phyloP scores from a whole-genome alignment of 129 eudicot species.

The Lonicera japonica region DNA sequence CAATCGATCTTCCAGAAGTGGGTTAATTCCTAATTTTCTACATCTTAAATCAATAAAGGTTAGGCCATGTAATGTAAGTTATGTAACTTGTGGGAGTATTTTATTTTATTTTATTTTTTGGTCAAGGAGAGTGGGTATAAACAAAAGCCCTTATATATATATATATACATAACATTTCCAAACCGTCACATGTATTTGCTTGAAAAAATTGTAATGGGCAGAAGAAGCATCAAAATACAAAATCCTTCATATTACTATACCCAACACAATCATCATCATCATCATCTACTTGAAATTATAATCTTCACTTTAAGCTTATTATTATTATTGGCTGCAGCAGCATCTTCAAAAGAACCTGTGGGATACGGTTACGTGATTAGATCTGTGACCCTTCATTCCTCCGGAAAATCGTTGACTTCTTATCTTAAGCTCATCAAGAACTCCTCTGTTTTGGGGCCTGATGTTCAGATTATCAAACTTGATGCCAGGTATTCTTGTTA shows the following conservation, averaged over 20 bases:
- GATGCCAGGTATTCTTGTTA: slow-evolving; percentile 73
- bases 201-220: not conserved
- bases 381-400: slow-evolving; percentile 15
- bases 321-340: not conserved
- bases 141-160: too few relatives aligned
- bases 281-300: not conserved
- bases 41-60: too few relatives aligned
- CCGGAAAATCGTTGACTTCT: slow-evolving; percentile 34
- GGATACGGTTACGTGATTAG: slow-evolving; percentile 55
- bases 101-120: too few relatives aligned
- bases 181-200: too few relatives aligned
- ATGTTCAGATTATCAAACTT: slow-evolving; percentile 43
- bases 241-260: not conserved
- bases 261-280: not conserved
- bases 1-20: too few relatives aligned
- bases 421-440: slow-evolving; percentile 41
- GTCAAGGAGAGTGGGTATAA: too few relatives aligned
- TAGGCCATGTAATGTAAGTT: too few relatives aligned
- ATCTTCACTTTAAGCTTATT: not conserved
- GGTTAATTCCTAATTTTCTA: too few relatives aligned
- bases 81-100: too few relatives aligned
- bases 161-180: too few relatives aligned
- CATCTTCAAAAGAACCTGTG: slow-evolving; percentile 3
- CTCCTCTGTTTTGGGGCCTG: slow-evolving; percentile 54
- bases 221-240: not conserved